These are phyloP conservation scores for Hypericum perforatum DNA, from an alignment of 345 rosid species.

Conservation along the genomic window DNA sequence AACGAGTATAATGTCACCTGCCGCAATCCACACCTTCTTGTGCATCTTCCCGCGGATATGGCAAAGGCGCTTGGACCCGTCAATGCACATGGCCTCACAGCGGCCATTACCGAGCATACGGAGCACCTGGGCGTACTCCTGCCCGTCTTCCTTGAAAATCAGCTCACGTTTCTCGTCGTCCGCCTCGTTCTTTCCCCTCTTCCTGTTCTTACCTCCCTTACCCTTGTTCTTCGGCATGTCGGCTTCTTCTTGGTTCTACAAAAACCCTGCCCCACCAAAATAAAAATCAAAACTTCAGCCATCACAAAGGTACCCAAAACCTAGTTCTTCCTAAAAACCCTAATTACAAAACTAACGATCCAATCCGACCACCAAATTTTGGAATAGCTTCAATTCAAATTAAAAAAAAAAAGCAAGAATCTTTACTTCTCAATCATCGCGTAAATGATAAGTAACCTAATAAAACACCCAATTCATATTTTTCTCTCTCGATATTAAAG, in stretches of 20 bases:
- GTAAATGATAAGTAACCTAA: too few species aligned
- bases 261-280: not conserved
- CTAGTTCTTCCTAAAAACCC: too few species aligned
- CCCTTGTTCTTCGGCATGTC: constrained; percentile 14
- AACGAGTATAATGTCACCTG: constrained; percentile 10
- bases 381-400: too few species aligned
- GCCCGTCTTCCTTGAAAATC: constrained; percentile 14
- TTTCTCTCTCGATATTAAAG: too few species aligned
- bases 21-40: constrained; percentile 16
- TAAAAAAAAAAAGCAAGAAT: too few species aligned
- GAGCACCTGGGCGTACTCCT: constrained; percentile 12
- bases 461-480: too few species aligned
- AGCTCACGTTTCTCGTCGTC: constrained; percentile 15
- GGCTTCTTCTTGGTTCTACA: too few species aligned
- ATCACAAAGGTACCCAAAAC: too few species aligned
- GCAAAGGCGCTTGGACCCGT: constrained; percentile 6
- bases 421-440: too few species aligned
- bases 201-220: constrained; percentile 19
- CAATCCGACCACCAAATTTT: too few species aligned
- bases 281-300: too few species aligned
- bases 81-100: constrained; percentile 10
- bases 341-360: too few species aligned
- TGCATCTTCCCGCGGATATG: constrained; percentile 17
- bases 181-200: constrained; percentile 17
- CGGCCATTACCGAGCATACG: constrained; percentile 13